Base-by-base conservation (phyloP, 2,329 filamentous ascomycete species). In the Didymella glomerata region DNA sequence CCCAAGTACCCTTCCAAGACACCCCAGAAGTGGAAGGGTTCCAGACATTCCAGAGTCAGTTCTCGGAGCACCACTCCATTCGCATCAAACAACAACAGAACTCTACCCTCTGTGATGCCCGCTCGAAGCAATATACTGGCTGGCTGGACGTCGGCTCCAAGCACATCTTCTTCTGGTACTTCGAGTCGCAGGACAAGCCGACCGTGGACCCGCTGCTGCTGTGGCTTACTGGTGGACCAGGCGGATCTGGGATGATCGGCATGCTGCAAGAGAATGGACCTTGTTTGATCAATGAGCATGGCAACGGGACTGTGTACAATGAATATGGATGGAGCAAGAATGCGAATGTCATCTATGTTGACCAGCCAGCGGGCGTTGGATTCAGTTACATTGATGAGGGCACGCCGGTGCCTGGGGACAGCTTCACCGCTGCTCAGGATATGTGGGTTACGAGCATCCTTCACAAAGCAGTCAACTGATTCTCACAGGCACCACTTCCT, bases 91-190 rank as follows among this genome's bases (percentile, higher is more conserved):
- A 74, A 41, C 70, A 75, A 52, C 70, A 76, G 48, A 71, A 74
- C 45, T 65, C 68, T 22, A 68, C 66, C 0, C 65, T 77, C 27
- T 77, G 75, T 54, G 64, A 76, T 60, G 73, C 75, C 9, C 74
- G 65, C 46, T 75, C 73, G 3, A 70, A 68, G 48, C 72, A 76
- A 48, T 73, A 76, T 48, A 76, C 72, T 7, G 74, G 75, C 44
- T 77, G 74, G 72, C 67, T 77, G 16, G 74, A 76, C 42, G 69
- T 76, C 13, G 76, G 76, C 20, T 53, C 65, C 22, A 79, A 80
- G 49, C 80, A 82, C 60, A 72, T 82, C 52, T 81, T 80, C 68
- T 81, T 79, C 68, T 80, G 78, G 78, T 81, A 79, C 67, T 80
- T 80, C 53, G 78, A 80, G 61, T 76, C 74, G 9, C 74, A 78